These are phyloP conservation scores for Allomyces macrogynus DNA, from an alignment of 192 early-diverging fungal genomes.

Conservation along the genomic window DNA sequence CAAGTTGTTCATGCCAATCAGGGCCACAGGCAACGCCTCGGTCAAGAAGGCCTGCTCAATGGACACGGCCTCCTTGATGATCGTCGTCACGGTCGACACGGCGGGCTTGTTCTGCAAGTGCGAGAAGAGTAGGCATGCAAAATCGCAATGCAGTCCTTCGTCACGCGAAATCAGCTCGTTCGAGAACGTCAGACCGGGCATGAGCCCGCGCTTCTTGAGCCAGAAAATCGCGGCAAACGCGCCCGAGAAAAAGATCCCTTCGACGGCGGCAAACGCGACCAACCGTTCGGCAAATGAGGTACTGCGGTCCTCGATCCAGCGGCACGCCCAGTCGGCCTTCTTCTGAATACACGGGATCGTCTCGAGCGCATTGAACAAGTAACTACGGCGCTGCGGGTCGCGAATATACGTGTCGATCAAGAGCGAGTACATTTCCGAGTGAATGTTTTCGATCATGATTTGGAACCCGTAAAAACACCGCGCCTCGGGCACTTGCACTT, in stretches of 20 bases:
- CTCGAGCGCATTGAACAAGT: slow-evolving; percentile 84
- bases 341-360: slow-evolving; percentile 85
- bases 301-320: slow-evolving; percentile 64
- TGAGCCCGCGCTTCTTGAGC: slow-evolving; percentile 97
- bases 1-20: slow-evolving; percentile 92
- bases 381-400: slow-evolving; percentile 56
- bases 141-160: slow-evolving; percentile 92
- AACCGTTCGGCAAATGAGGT: slow-evolving; percentile 78
- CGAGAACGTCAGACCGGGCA: slow-evolving; percentile 93
- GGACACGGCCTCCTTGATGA: slow-evolving; percentile 69
- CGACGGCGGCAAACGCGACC: slow-evolving; percentile 91
- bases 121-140: slow-evolving; percentile 84
- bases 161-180: slow-evolving; percentile 96
- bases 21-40: slow-evolving; percentile 68
- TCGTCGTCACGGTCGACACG: slow-evolving; percentile 34
- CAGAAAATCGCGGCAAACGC: slow-evolving; percentile 97
- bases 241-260: slow-evolving; percentile 97
- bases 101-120: slow-evolving; percentile 56
- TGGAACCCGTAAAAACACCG: slow-evolving; percentile 92
- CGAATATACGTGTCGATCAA: slow-evolving; percentile 91
- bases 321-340: slow-evolving; percentile 94
- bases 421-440: slow-evolving; percentile 84
- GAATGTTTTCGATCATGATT: slow-evolving; percentile 97
- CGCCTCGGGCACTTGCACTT: slow-evolving; percentile 86
- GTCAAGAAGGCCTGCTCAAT: slow-evolving; percentile 94